Percentiles rank a stretch among this genome's conserved stretches.
phyloP scores from a whole-genome alignment of 305 asterid species.

The Coffea humblotiana region DNA sequence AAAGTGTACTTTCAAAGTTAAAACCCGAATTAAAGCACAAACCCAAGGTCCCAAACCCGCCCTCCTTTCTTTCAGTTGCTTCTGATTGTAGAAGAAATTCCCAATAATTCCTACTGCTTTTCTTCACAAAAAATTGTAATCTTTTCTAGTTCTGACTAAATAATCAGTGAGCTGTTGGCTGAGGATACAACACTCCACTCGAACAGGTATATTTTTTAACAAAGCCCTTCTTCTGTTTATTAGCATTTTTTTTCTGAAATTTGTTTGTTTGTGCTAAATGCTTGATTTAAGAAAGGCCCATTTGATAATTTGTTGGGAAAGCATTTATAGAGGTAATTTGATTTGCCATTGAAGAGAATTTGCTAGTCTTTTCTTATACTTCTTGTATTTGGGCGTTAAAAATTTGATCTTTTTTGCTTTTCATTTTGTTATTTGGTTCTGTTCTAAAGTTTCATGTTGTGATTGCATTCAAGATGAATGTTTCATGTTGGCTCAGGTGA shows the following conservation, averaged over 20 bases:
- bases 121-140: not conserved
- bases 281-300: not conserved
- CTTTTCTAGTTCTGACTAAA: not conserved
- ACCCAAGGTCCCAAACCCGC: not conserved
- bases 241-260: not conserved
- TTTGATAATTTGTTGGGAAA: not conserved
- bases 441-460: not conserved
- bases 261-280: not conserved
- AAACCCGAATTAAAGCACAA: not conserved
- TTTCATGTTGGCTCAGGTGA: not conserved
- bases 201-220: constrained; percentile 1
- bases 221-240: not conserved
- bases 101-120: not conserved
- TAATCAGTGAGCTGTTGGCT: not conserved
- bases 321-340: not conserved
- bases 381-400: not conserved
- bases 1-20: not conserved
- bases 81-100: not conserved
- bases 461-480: not conserved
- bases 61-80: not conserved
- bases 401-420: not conserved
- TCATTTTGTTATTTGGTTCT: not conserved
- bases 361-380: not conserved
- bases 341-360: not conserved
- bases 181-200: not conserved